phyloP scores from a whole-genome alignment of 352 stramenopile species.

The Pythium rhizo-oryzae region DNA sequence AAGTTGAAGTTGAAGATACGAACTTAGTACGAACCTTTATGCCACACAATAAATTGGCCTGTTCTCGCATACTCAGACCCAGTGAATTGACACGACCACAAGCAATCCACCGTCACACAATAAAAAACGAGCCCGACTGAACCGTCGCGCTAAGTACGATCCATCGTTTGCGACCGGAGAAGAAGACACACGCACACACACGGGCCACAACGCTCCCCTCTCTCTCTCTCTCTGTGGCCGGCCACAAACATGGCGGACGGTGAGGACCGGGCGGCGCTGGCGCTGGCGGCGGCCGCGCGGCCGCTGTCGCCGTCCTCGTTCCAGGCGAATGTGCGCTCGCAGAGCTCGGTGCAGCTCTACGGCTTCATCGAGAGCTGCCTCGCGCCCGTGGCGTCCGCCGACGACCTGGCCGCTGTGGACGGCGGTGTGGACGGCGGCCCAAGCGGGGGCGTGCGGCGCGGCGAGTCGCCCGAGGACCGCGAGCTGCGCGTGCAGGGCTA shows the following conservation, averaged over 20 bases:
- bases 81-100: too few species aligned
- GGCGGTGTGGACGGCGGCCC: slow-evolving; percentile 22
- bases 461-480: slow-evolving; percentile 60
- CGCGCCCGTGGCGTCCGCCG: slow-evolving; percentile 18
- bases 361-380: slow-evolving; percentile 76
- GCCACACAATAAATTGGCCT: not conserved
- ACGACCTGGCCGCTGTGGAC: not conserved
- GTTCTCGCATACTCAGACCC: too few species aligned
- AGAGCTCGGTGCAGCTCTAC: slow-evolving; percentile 85
- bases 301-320: slow-evolving; percentile 27
- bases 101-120: not conserved
- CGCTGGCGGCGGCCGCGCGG: not conserved
- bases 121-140: slow-evolving; percentile 5
- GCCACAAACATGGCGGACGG: not conserved
- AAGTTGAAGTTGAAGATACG: slow-evolving; percentile 28
- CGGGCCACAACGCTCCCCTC: too few species aligned
- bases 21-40: slow-evolving; percentile 17
- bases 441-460: too few species aligned
- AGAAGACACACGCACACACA: too few species aligned
- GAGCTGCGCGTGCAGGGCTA: slow-evolving; percentile 76
- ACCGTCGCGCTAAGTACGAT: slow-evolving; percentile 21
- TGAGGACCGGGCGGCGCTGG: too few species aligned
- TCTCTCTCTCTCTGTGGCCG: not conserved
- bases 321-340: slow-evolving; percentile 51
- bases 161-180: slow-evolving; percentile 3